phyloP scores from a whole-genome alignment of 305 asterid genomes.

The Vinca major region DNA sequence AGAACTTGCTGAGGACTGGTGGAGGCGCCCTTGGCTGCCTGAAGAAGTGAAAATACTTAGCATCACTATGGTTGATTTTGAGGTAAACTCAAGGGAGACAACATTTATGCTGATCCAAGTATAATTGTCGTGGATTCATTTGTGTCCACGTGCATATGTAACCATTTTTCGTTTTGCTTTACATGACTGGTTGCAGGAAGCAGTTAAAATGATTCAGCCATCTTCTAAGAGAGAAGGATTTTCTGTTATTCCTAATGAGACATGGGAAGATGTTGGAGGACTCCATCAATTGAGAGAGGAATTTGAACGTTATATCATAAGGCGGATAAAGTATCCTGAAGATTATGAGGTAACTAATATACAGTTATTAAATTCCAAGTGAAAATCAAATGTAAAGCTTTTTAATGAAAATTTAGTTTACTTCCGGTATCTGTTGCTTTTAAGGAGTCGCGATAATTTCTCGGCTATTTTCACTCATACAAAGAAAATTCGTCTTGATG shows the following conservation, averaged over 20 bases:
- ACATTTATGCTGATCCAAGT: background rate
- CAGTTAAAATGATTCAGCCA: conserved; percentile 70
- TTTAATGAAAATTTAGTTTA: too few species aligned
- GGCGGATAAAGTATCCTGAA: conserved; percentile 63
- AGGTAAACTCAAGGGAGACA: conserved; percentile 20
- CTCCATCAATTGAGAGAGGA: conserved; percentile 46
- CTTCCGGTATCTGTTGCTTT: too few species aligned
- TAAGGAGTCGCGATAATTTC: too few species aligned
- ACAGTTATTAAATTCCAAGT: background rate
- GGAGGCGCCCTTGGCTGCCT: conserved; percentile 57
- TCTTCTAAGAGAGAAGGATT: conserved; percentile 88
- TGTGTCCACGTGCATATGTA: background rate
- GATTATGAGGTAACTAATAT: conserved; percentile 44
- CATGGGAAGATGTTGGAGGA: conserved; percentile 95
- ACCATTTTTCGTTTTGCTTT: background rate
- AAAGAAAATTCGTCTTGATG: too few species aligned
- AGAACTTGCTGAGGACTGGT: conserved; percentile 47
- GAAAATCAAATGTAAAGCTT: too few species aligned
- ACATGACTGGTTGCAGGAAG: conserved; percentile 45
- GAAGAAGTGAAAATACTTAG: conserved; percentile 52
- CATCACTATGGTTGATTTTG: conserved; percentile 76
- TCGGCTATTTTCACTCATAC: too few species aligned
- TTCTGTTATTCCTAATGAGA: conserved; percentile 71
- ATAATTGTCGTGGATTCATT: background rate
- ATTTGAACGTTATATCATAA: conserved; percentile 53